Percentiles rank a stretch among this genome's conserved stretches.
Conservation (phyloP, 305 asterid species). For the Fraxinus paxiana region DNA sequence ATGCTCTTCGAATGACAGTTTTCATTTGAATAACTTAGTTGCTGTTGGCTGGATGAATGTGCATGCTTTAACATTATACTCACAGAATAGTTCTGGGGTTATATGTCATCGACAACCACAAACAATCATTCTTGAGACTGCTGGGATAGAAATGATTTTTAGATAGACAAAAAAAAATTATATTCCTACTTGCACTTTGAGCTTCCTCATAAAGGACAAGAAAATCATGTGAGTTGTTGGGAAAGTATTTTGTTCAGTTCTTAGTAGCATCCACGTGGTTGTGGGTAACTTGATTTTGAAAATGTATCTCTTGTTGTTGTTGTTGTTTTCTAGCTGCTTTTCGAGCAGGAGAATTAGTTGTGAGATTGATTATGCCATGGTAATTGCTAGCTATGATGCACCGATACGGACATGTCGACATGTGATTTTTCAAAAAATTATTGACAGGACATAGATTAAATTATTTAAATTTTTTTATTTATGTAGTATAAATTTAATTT, state of each 20-base stretch:
- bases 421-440: no score
- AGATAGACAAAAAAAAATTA: neutral
- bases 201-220: neutral
- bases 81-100: neutral
- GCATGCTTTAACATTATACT: neutral
- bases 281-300: neutral
- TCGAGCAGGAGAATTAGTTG: conserved; percentile 12
- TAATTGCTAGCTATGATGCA: neutral
- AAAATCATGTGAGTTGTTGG: neutral
- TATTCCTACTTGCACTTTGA: neutral
- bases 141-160: neutral
- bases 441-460: no score
- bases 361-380: neutral
- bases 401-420: no score
- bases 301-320: neutral
- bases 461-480: no score
- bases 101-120: neutral
- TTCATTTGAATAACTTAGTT: neutral
- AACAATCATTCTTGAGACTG: neutral
- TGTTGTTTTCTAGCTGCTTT: neutral
- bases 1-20: neutral
- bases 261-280: neutral
- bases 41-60: neutral
- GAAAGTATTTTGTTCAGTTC: conserved; percentile 11
- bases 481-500: no score